These are phyloP conservation scores for Anacardium occidentale DNA, from an alignment of 345 rosid species.

Conservation along the genomic window DNA sequence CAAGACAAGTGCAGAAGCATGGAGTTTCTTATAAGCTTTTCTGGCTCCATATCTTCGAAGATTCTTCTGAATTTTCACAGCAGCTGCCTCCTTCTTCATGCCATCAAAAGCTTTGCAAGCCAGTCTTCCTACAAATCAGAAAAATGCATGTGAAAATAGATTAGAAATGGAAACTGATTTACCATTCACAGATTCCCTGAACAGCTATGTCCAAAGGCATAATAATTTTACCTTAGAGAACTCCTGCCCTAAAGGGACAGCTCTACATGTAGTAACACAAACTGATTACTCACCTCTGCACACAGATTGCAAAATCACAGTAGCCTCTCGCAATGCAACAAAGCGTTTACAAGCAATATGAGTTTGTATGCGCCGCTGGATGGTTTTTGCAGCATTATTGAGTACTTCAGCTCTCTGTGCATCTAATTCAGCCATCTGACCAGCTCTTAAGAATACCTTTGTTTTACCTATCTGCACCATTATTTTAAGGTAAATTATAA, in stretches of 20 bases:
- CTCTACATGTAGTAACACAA: not conserved
- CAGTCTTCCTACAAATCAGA: slow-evolving; percentile 50
- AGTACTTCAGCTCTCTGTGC: slow-evolving; percentile 81
- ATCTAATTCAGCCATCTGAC: slow-evolving; percentile 99
- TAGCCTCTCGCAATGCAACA: slow-evolving; percentile 59
- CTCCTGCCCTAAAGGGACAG: not conserved
- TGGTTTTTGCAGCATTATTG: slow-evolving; percentile 72
- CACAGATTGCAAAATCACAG: slow-evolving; percentile 54
- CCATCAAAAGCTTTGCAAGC: slow-evolving; percentile 49
- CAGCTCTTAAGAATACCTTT: slow-evolving; percentile 91
- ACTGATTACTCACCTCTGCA: slow-evolving; percentile 58
- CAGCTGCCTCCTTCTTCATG: slow-evolving; percentile 58
- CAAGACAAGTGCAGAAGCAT: slow-evolving; percentile 46
- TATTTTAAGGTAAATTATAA: slow-evolving; percentile 21
- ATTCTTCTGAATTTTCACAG: slow-evolving; percentile 72
- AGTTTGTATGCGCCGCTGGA: slow-evolving; percentile 75
- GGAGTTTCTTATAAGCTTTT: slow-evolving; percentile 50
- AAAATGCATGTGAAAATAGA: slow-evolving; percentile 13
- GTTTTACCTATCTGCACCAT: slow-evolving; percentile 84
- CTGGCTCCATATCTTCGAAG: slow-evolving; percentile 46
- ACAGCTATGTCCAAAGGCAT: not conserved
- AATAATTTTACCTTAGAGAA: not conserved
- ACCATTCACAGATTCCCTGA: not conserved
- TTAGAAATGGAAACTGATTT: not conserved
- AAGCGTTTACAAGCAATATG: slow-evolving; percentile 69